phyloP scores from a whole-genome alignment of 1,139 yeast genomes.

The Candida albicans region DNA sequence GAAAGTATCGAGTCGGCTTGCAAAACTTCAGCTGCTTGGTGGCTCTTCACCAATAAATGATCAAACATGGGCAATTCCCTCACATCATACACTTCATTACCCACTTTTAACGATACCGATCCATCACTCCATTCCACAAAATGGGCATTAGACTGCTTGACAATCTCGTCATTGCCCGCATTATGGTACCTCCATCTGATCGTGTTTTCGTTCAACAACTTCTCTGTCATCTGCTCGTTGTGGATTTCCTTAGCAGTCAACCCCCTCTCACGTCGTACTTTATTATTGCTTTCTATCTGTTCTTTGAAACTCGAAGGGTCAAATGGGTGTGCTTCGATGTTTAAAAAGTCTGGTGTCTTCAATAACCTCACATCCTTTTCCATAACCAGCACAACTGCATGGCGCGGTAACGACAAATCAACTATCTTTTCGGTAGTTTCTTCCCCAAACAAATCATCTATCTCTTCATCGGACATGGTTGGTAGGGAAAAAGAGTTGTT shows the following conservation, averaged over 20 bases:
- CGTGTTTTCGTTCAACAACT: constrained; percentile 73
- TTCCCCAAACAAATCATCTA: constrained; percentile 53
- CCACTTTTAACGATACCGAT: constrained; percentile 76
- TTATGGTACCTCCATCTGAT: constrained; percentile 90
- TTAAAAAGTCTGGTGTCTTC: constrained; percentile 78
- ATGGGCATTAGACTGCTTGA: constrained; percentile 86
- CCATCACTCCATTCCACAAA: constrained; percentile 96
- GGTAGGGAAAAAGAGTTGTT: neutral
- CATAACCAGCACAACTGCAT: constrained; percentile 51
- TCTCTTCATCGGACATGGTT: constrained; percentile 22
- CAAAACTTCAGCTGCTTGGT: constrained; percentile 69
- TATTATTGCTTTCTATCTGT: constrained; percentile 49
- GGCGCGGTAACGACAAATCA: constrained; percentile 73
- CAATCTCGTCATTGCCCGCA: constrained; percentile 59
- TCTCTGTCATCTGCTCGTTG: constrained; percentile 49
- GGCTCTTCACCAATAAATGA: constrained; percentile 69
- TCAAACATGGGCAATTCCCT: constrained; percentile 66
- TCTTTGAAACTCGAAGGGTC: constrained; percentile 71
- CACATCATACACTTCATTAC: constrained; percentile 84
- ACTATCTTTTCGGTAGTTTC: constrained; percentile 49
- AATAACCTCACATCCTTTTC: constrained; percentile 53
- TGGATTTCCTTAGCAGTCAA: constrained; percentile 36
- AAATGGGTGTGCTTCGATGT: constrained; percentile 83
- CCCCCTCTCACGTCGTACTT: constrained; percentile 33
- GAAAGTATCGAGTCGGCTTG: constrained; percentile 52